Percentiles rank a stretch among this genome's conserved stretches.
Evolutionary conservation across 1,284 basidiomycete species (phyloP).

Genomic region (Coniferiporia sulphurascens): DNA sequence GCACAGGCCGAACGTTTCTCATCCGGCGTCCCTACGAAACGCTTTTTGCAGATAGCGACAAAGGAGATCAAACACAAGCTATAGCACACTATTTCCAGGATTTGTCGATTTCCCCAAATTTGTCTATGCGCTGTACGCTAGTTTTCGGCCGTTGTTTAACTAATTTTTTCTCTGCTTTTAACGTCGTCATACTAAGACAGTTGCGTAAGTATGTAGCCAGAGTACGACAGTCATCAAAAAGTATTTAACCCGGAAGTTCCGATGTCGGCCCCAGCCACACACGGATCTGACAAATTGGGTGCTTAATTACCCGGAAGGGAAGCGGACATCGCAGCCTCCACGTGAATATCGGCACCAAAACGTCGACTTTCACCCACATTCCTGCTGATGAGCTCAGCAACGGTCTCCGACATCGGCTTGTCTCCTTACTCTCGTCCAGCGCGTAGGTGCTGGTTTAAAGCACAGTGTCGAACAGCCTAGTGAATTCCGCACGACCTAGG

Average conservation of each 20-base stretch:
- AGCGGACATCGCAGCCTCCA: background rate
- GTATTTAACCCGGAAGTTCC: too few relatives aligned
- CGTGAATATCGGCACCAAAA: background rate
- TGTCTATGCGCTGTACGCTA: background rate
- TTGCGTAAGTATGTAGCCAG: too few relatives aligned
- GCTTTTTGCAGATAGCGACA: slow-evolving; percentile 53
- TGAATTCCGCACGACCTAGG: background rate
- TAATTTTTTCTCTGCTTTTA: too few relatives aligned
- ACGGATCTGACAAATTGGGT: background rate
- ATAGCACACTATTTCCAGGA: slow-evolving; percentile 25
- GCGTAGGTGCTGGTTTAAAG: background rate
- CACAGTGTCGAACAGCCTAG: slow-evolving; percentile 1
- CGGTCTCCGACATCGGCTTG: background rate
- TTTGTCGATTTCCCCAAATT: background rate
- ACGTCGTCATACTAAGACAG: too few relatives aligned
- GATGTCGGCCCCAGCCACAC: too few relatives aligned
- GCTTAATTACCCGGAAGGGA: background rate
- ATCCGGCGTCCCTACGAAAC: slow-evolving; percentile 48
- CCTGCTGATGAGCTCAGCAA: background rate
- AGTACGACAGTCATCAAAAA: too few relatives aligned
- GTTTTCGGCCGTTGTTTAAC: too few relatives aligned
- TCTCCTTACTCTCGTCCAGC: background rate
- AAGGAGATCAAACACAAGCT: slow-evolving; percentile 66
- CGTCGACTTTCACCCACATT: background rate
- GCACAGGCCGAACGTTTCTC: slow-evolving; percentile 59